These are phyloP conservation scores for Kazachstania bromeliacearum DNA, from an alignment of 805 yeast species.

Conservation along the genomic window DNA sequence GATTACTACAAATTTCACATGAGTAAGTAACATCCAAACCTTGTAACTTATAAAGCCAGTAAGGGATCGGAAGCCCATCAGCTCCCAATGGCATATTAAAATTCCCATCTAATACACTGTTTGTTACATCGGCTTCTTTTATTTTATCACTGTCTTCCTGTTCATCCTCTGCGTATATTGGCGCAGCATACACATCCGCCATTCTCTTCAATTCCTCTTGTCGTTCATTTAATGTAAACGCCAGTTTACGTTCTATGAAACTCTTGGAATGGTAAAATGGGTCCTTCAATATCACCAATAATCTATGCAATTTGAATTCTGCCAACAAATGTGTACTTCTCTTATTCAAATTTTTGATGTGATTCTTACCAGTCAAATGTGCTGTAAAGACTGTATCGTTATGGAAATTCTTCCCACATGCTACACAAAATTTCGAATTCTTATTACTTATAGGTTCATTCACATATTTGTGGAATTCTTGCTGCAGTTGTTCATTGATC, in stretches of 20 bases:
- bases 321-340: slow-evolving; percentile 19
- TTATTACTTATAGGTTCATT: slow-evolving; percentile 9
- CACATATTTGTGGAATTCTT: slow-evolving; percentile 12
- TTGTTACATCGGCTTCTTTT: slow-evolving; percentile 15
- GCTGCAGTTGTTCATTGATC: slow-evolving; percentile 1
- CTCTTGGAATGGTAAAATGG: slow-evolving; percentile 42
- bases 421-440: slow-evolving; percentile 41
- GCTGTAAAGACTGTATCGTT: slow-evolving; percentile 55
- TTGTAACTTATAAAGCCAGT: slow-evolving; percentile 83
- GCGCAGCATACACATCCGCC: slow-evolving; percentile 27
- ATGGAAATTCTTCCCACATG: slow-evolving; percentile 56
- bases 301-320: slow-evolving; percentile 34
- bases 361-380: slow-evolving; percentile 71
- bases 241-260: slow-evolving; percentile 55
- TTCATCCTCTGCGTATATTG: slow-evolving; percentile 33
- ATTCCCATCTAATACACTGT: slow-evolving; percentile 9
- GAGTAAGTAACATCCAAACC: slow-evolving; percentile 64
- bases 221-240: slow-evolving; percentile 64
- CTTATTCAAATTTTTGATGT: slow-evolving; percentile 39
- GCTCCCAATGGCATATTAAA: slow-evolving; percentile 68
- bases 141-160: slow-evolving; percentile 28
- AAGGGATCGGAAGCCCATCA: slow-evolving; percentile 89
- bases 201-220: slow-evolving; percentile 42
- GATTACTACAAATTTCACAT: slow-evolving; percentile 85
- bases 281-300: slow-evolving; percentile 33